Conservation (phyloP, 2,329 filamentous ascomycete species). For the Hymenoscyphus albidus region DNA sequence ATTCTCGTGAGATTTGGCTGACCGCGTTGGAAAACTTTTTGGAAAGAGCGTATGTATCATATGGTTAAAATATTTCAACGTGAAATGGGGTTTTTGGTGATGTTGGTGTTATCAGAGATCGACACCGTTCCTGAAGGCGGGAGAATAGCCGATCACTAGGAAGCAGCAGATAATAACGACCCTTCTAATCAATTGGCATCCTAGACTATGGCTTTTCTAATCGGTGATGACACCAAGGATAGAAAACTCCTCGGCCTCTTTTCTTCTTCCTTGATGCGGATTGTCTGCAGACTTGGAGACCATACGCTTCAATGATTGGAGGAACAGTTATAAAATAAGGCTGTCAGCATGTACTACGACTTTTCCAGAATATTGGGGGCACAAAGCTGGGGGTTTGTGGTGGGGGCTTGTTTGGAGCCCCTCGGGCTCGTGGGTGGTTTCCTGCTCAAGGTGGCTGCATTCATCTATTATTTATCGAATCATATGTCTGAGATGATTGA, state of each 20-base stretch:
- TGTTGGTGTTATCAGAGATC: not conserved
- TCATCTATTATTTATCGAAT: not conserved
- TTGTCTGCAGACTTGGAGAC: not conserved
- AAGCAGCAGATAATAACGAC: not conserved
- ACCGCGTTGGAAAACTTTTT: conserved; percentile 5
- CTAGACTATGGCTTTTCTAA: not conserved
- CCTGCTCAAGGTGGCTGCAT: not conserved
- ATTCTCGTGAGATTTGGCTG: conserved; percentile 9
- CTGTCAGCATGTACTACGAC: conserved; percentile 4
- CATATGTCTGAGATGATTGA: not conserved
- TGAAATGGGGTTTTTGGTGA: not conserved
- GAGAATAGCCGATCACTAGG: not conserved
- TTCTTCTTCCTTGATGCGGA: not conserved
- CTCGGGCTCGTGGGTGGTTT: not conserved
- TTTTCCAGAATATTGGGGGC: not conserved
- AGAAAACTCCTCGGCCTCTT: not conserved
- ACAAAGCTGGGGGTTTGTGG: not conserved
- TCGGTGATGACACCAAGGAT: not conserved
- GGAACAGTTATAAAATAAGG: not conserved
- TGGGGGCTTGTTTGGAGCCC: not conserved
- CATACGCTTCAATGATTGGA: conserved; percentile 3
- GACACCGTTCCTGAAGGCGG: conserved; percentile 5
- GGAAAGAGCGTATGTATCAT: not conserved
- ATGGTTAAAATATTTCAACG: not conserved
- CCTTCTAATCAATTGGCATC: not conserved